Conservation (phyloP, 2,329 filamentous ascomycete genomes). For the Cladosporium sp. region DNA sequence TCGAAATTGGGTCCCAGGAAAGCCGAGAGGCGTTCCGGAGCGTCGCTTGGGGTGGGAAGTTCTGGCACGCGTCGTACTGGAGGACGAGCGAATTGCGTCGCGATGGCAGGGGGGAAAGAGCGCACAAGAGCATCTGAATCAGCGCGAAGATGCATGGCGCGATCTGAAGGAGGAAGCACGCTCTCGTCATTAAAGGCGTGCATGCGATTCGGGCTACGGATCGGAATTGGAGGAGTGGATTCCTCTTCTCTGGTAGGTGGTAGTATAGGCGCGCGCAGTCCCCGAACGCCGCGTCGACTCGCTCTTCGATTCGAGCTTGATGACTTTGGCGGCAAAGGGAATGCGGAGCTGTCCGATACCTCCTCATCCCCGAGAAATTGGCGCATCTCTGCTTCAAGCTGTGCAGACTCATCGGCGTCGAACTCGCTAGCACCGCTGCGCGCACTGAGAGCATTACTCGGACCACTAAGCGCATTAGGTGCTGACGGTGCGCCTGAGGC, state of each 20-base stretch:
- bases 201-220: constrained; percentile 25
- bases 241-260: constrained; percentile 22
- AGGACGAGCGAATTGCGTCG: not conserved
- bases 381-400: constrained; percentile 16
- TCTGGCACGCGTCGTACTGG: not conserved
- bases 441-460: not conserved
- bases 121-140: constrained; percentile 11
- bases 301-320: constrained; percentile 2
- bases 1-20: constrained; percentile 19
- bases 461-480: not conserved
- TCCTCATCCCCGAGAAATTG: constrained; percentile 10
- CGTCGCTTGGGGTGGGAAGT: constrained; percentile 11
- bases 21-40: constrained; percentile 5
- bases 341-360: constrained; percentile 2
- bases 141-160: constrained; percentile 4
- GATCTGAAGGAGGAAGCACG: constrained; percentile 8
- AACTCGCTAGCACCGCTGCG: constrained; percentile 3
- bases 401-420: constrained; percentile 8
- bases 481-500: not conserved
- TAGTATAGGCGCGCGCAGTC: not conserved
- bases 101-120: not conserved
- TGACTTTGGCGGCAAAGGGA: constrained; percentile 17
- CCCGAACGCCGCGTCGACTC: constrained; percentile 8
- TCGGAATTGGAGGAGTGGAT: constrained; percentile 20
- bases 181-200: constrained; percentile 7